A percentile compares a stretch with the other conserved stretches of the same genome.
Evolutionary conservation across 371 early-diverging fungal species (phyloP).

Genomic region (Mortierella sp.): DNA sequence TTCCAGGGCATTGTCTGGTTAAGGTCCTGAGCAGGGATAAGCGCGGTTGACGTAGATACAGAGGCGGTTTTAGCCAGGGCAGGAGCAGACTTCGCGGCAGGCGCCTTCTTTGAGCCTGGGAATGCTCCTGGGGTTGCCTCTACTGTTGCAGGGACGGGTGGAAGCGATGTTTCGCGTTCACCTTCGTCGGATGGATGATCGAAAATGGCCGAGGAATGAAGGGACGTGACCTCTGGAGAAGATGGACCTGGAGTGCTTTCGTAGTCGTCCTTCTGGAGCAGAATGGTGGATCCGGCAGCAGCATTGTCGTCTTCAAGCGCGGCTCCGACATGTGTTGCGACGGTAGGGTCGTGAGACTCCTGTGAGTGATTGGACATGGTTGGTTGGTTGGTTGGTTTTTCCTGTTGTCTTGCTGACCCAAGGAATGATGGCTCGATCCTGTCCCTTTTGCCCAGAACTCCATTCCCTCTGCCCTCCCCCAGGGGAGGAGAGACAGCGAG

Average conservation of each 20-base stretch:
- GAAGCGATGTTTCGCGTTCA: too few relatives aligned
- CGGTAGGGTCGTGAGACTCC: constrained; percentile 34
- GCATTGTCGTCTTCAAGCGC: constrained; percentile 32
- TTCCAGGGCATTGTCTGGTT: constrained; percentile 54
- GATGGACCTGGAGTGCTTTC: constrained; percentile 13
- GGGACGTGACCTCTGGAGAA: constrained; percentile 38
- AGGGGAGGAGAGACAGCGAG: too few relatives aligned
- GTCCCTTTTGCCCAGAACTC: too few relatives aligned
- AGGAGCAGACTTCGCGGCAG: not conserved
- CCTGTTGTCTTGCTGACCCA: too few relatives aligned
- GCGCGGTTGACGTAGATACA: constrained; percentile 9
- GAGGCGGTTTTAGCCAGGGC: constrained; percentile 1
- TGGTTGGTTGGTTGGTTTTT: too few relatives aligned
- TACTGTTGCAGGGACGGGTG: too few relatives aligned
- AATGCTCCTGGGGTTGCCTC: too few relatives aligned
- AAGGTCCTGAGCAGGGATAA: constrained; percentile 34
- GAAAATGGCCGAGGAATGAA: constrained; percentile 40
- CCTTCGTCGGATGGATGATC: constrained; percentile 27
- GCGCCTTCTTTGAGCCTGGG: not conserved
- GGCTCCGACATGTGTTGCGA: constrained; percentile 29
- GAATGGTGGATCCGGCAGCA: constrained; percentile 28
- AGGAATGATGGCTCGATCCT: too few relatives aligned
- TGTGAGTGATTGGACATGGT: constrained; percentile 30
- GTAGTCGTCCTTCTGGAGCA: constrained; percentile 40
- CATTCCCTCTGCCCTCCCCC: too few relatives aligned